phyloP scores from a whole-genome alignment of 768 basidiomycete species.

The Russula abietina region DNA sequence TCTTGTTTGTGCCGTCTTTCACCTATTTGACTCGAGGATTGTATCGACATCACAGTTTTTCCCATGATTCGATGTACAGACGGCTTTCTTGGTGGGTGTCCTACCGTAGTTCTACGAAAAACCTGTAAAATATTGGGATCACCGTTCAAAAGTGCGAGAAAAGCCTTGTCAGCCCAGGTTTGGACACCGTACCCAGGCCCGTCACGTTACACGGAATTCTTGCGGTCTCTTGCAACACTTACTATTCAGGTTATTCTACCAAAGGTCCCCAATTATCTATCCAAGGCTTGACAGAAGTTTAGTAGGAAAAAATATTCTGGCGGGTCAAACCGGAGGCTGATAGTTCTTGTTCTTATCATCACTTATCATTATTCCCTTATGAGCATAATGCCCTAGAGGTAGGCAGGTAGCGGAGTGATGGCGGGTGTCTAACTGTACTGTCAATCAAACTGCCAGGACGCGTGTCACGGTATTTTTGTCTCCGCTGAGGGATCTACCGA shows the following conservation, averaged over 20 bases:
- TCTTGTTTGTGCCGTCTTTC: neutral
- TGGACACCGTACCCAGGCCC: too few relatives aligned
- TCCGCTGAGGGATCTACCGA: neutral
- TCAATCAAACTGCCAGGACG: neutral
- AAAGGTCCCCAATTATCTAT: too few relatives aligned
- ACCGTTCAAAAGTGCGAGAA: too few relatives aligned
- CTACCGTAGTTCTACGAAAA: neutral
- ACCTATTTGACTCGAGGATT: neutral
- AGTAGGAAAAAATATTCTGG: neutral
- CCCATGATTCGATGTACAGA: neutral
- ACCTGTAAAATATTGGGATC: neutral
- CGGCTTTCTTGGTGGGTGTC: neutral
- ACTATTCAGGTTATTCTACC: neutral
- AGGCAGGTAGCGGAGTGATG: neutral
- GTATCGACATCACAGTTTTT: neutral
- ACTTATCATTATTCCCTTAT: neutral
- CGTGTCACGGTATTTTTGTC: neutral
- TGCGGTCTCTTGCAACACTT: too few relatives aligned
- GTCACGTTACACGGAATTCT: too few relatives aligned
- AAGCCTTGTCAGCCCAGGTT: too few relatives aligned
- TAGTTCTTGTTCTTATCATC: neutral
- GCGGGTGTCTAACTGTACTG: neutral
- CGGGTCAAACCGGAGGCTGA: neutral
- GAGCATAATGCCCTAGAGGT: neutral
- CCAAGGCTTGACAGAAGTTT: neutral